These are phyloP conservation scores for Tephrocybe sp. DNA, from an alignment of 768 basidiomycete genomes.

Conservation along the genomic window DNA sequence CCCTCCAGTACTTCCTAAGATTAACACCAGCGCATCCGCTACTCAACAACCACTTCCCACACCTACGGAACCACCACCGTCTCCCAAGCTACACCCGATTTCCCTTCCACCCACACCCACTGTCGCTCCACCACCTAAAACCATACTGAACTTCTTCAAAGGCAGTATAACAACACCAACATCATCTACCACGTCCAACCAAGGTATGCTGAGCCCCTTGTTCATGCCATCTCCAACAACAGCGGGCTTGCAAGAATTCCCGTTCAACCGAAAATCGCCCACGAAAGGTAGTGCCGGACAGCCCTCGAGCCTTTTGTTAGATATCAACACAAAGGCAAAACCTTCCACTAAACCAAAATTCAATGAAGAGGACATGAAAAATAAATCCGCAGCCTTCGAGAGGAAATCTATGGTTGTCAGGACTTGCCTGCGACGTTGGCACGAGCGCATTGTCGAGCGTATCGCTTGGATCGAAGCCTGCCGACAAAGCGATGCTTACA, in stretches of 20 bases:
- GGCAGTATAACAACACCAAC: constrained; percentile 22
- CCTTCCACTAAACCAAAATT: constrained; percentile 23
- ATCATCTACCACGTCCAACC: constrained; percentile 19
- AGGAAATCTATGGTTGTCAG: constrained; percentile 39
- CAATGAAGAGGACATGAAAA: constrained; percentile 35
- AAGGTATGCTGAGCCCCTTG: constrained; percentile 44
- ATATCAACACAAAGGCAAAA: constrained; percentile 23
- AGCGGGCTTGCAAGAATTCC: constrained; percentile 15
- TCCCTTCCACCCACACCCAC: constrained; percentile 48
- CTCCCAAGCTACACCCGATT: constrained; percentile 38
- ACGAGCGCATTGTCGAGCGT: constrained; percentile 39
- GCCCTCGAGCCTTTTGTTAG: constrained; percentile 11
- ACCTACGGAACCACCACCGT: constrained; percentile 36
- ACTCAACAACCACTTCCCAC: constrained; percentile 6
- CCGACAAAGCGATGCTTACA: constrained; percentile 58
- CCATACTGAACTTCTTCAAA: constrained; percentile 32
- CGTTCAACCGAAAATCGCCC: not conserved
- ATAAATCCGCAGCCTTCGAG: constrained; percentile 40
- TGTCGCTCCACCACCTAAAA: constrained; percentile 26
- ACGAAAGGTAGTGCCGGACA: constrained; percentile 1
- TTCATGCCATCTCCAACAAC: constrained; percentile 32
- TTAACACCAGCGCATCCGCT: constrained; percentile 20
- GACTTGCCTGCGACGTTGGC: constrained; percentile 44
- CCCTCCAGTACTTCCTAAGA: constrained; percentile 21
- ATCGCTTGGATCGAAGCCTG: constrained; percentile 63